Conservation (phyloP, 768 basidiomycete species). For the Cubamyces lactineus region DNA sequence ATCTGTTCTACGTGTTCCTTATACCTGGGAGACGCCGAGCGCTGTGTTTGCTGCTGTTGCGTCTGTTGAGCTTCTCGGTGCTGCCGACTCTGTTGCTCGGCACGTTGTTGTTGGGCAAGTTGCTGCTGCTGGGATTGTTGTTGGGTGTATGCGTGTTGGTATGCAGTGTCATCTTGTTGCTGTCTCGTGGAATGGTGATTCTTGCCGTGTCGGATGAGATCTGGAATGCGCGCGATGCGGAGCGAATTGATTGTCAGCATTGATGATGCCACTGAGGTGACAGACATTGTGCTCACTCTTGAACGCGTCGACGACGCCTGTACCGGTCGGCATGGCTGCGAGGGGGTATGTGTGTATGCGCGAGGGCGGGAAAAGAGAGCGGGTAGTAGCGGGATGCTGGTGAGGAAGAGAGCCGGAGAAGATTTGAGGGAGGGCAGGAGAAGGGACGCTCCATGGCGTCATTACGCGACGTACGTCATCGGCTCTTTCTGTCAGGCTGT, state of each 20-base stretch:
- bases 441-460: slow-evolving; percentile 23
- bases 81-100: slow-evolving; percentile 21
- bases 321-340: slow-evolving; percentile 57
- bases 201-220: slow-evolving; percentile 60
- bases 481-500: slow-evolving; percentile 2
- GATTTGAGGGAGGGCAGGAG: slow-evolving; percentile 21
- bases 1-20: slow-evolving; percentile 62
- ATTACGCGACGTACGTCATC: slow-evolving; percentile 23
- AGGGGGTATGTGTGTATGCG: slow-evolving; percentile 5
- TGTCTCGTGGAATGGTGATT: slow-evolving; percentile 36
- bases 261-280: slow-evolving; percentile 8
- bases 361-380: slow-evolving; percentile 1
- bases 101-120: slow-evolving; percentile 19
- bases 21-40: slow-evolving; percentile 38
- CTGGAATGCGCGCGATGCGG: slow-evolving; percentile 32
- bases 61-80: slow-evolving; percentile 32
- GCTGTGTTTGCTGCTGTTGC: slow-evolving; percentile 38
- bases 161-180: slow-evolving; percentile 26
- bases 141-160: slow-evolving; percentile 12
- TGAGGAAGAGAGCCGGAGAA: neutral
- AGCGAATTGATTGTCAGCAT: slow-evolving; percentile 1
- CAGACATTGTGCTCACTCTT: slow-evolving; percentile 60
- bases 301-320: slow-evolving; percentile 80
- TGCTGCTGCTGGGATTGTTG: slow-evolving; percentile 19
- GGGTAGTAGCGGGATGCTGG: neutral